These are phyloP conservation scores for Cucurbita maxima DNA, from an alignment of 306 rosid species.

Conservation along the genomic window DNA sequence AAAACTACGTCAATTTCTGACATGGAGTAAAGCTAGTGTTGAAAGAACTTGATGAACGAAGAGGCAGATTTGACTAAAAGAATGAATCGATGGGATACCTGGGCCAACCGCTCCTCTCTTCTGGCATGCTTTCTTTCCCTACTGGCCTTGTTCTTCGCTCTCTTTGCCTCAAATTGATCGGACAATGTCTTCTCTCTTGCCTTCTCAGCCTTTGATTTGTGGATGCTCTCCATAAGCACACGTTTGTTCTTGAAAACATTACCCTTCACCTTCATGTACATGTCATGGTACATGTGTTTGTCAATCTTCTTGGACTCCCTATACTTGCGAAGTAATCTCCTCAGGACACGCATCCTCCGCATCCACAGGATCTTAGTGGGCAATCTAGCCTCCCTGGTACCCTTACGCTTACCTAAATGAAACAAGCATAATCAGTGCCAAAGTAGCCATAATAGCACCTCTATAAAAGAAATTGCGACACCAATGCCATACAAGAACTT, in stretches of 20 bases:
- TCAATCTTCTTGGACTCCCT: slow-evolving; percentile 83
- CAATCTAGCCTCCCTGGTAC: slow-evolving; percentile 95
- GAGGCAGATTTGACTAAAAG: not conserved
- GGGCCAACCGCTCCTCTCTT: slow-evolving; percentile 90
- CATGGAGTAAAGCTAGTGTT: not conserved
- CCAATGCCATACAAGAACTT: not conserved
- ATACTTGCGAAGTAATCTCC: slow-evolving; percentile 92
- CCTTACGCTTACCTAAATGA: slow-evolving; percentile 69
- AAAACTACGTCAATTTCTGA: not conserved
- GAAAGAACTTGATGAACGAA: too few species aligned
- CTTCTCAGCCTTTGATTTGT: slow-evolving; percentile 94
- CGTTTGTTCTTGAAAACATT: slow-evolving; percentile 93
- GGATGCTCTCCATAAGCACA: slow-evolving; percentile 93
- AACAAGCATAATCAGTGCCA: not conserved
- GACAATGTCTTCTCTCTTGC: slow-evolving; percentile 90
- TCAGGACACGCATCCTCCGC: slow-evolving; percentile 95
- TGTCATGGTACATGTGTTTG: slow-evolving; percentile 96
- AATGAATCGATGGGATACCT: slow-evolving; percentile 15
- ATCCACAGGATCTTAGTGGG: slow-evolving; percentile 94
- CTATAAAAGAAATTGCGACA: not conserved
- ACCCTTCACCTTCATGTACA: slow-evolving; percentile 98
- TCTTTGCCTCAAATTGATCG: slow-evolving; percentile 87
- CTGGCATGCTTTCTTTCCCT: slow-evolving; percentile 74
- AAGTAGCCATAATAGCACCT: not conserved
- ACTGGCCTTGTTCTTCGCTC: slow-evolving; percentile 97